phyloP scores from a whole-genome alignment of 495 filamentous ascomycete species.

The Daldinia concentrica region DNA sequence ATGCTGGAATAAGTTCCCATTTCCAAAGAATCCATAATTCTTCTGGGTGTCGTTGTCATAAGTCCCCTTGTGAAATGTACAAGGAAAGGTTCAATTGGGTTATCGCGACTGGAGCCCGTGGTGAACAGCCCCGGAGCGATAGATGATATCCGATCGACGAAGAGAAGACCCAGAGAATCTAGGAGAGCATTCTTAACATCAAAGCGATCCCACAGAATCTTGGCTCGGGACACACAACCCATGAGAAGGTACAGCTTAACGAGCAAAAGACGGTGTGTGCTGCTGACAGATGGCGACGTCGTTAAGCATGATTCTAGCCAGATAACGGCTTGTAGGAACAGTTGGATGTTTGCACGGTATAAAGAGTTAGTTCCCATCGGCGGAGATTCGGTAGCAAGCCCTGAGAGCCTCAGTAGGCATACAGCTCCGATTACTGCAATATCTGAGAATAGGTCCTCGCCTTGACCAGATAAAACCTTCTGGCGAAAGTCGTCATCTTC shows the following conservation, averaged over 20 bases:
- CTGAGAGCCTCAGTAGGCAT: conserved; percentile 58
- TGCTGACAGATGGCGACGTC: conserved; percentile 47
- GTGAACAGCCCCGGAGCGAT: conserved; percentile 57
- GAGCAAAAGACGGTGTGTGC: conserved; percentile 55
- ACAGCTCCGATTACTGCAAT: conserved; percentile 55
- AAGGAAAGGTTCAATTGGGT: conserved; percentile 41
- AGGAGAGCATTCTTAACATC: conserved; percentile 61
- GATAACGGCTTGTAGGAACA: conserved; percentile 57
- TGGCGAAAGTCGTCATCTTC: conserved; percentile 39
- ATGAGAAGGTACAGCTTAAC: conserved; percentile 57
- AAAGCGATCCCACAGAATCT: conserved; percentile 54
- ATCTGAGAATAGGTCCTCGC: conserved; percentile 56
- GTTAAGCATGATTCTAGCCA: conserved; percentile 56
- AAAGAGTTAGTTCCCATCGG: conserved; percentile 36
- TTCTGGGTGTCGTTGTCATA: conserved; percentile 49
- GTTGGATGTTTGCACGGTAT: conserved; percentile 41
- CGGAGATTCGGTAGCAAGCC: conserved; percentile 13
- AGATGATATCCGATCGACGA: conserved; percentile 62
- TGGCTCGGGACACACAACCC: conserved; percentile 54
- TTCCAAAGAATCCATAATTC: conserved; percentile 56
- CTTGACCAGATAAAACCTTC: conserved; percentile 9
- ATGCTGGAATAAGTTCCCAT: conserved; percentile 58
- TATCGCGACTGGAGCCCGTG: conserved; percentile 14
- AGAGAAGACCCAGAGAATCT: conserved; percentile 57
- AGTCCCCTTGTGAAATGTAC: conserved; percentile 51